Base-by-base conservation (phyloP, 2,329 filamentous ascomycete genomes). In the Trichoderma aggressivum region DNA sequence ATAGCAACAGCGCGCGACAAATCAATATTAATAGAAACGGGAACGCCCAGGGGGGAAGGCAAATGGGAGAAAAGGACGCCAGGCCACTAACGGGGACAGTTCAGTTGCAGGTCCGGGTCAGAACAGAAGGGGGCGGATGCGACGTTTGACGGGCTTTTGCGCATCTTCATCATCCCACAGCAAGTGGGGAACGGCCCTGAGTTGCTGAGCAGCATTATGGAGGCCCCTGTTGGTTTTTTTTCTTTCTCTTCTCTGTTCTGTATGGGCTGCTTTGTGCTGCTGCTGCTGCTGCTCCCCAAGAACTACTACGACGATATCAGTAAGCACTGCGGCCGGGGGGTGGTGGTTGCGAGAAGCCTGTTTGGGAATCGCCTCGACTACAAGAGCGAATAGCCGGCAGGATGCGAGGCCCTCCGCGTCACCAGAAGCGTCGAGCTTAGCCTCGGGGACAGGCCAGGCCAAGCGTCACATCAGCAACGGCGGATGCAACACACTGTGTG, bases 381-480 rank as follows among this genome's bases (percentile, higher is more conserved):
- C 5, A 67, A 28, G 26, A 43, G 32, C 26, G 32, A 59, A 56
- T 67, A 59, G 34, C 64, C 53, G 53, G 53, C 24, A 36, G 30
- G 16, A n/a, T 16, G 50, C 16, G 36, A 62, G 59, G 43, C 60
- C 60, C 21, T 26, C 36, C 18, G 60, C 47, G 60, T 63, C 36
- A 7, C 28, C 47, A 34, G 30, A 14, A 32, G 55, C 18, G 55
- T 62, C 11, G 16, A 21, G 26, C 53, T 64, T 64, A 64, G 61
- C 61, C 61, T 34, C 36, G 18, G 47, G n/a, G n/a, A n/a, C n/a
- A n/a, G n/a, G 34, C 10, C 64, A 50, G 65, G 50, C 21, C 18
- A 50, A 26, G 55, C 56, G 66, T 69, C 56, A 61, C 66, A 69
- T 69, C 66, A 61, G 65, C 65, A 60, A 61, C 66, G 66, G 56